Base-by-base conservation (phyloP, 176 grass and related monocot species). In the Oryza brachyantha region DNA sequence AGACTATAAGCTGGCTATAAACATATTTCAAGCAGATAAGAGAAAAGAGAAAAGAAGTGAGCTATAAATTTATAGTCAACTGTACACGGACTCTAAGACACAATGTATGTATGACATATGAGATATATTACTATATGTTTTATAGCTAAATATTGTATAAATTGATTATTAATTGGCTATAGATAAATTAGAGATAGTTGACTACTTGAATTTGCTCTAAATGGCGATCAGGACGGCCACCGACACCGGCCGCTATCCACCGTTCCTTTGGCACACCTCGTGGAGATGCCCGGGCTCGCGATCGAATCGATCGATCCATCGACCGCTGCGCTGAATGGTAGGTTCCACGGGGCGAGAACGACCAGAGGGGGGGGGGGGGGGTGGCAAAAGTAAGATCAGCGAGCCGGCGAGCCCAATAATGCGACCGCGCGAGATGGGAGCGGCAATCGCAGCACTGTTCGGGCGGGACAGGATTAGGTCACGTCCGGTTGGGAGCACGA, bases 381-480 rank as follows among this genome's bases (percentile, higher is more conserved):
- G n/a, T n/a, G n/a, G 65, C 54, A 42, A 22, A 74, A 79, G 25
- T 16, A 70, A 10, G 37, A 54, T 32, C 4, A 37, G 5, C 37
- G 21, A 57, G n/a, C n/a, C n/a, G 8, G 13, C 64, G 26, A 24
- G 13, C 31, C 46, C 50, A 19, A 24, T 13, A 8, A 76, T 25
- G 81, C 11, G 32, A 52, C 52, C 43, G 17, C 0, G 29, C 40
- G 34, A 38, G 74, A n/a, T 39, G 55, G 81, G 73, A 13, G 58
- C 76, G 68, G 77, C 82, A 62, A 38, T 78, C 65, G 78, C 54
- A 9, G 37, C 27, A 61, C 76, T 74, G 75, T 79, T 41, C 14
- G 10, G 59, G 52, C 21, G 19, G 50, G 68, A 60, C 72, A 79
- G 60, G 43, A 28, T 59, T 75, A 45, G 79, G 31, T 78, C 57